A percentile compares a stretch with the other conserved stretches of the same genome.
Conservation (phyloP, 805 yeast species). For the Maudiozyma bulderi region DNA sequence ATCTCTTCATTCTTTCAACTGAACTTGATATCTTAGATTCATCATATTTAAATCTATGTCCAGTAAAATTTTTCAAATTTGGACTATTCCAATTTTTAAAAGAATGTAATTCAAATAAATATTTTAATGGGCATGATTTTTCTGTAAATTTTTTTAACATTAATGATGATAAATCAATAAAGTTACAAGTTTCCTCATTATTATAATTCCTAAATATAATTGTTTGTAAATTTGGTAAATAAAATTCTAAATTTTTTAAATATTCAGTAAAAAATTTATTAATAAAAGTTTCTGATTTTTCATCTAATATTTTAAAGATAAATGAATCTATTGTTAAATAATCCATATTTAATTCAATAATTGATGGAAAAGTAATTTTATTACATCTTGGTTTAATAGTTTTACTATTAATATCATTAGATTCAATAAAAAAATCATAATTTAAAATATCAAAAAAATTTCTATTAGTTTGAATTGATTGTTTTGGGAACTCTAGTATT, state of each 20-base stretch:
- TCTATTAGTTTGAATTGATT: conserved; percentile 1
- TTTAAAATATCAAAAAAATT: conserved; percentile 12
- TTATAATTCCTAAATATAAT: conserved; percentile 9
- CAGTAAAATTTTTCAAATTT: conserved; percentile 13
- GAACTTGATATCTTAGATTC: conserved; percentile 11
- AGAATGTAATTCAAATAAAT: conserved; percentile 18
- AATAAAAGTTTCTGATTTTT: conserved; percentile 3
- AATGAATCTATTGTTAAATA: conserved; percentile 17
- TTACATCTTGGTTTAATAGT: conserved; percentile 7
- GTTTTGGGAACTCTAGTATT: conserved; percentile 4
- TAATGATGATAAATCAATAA: conserved; percentile 14
- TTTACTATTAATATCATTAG: background rate
- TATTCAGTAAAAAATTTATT: conserved; percentile 7
- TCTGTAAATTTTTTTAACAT: conserved; percentile 10
- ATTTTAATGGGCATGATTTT: conserved; percentile 7
- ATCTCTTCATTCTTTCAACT: conserved; percentile 5
- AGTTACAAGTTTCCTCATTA: conserved; percentile 13
- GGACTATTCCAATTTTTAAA: conserved; percentile 21
- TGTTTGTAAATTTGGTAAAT: conserved; percentile 8
- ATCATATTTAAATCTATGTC: conserved; percentile 20
- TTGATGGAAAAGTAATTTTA: conserved; percentile 11
- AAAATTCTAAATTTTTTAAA: conserved; percentile 6
- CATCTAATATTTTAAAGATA: conserved; percentile 8
- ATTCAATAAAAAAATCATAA: conserved; percentile 3
- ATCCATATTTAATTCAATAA: conserved; percentile 8